These are phyloP conservation scores for Gloeostereum incarnatum DNA, from an alignment of 768 basidiomycete genomes.

Conservation along the genomic window DNA sequence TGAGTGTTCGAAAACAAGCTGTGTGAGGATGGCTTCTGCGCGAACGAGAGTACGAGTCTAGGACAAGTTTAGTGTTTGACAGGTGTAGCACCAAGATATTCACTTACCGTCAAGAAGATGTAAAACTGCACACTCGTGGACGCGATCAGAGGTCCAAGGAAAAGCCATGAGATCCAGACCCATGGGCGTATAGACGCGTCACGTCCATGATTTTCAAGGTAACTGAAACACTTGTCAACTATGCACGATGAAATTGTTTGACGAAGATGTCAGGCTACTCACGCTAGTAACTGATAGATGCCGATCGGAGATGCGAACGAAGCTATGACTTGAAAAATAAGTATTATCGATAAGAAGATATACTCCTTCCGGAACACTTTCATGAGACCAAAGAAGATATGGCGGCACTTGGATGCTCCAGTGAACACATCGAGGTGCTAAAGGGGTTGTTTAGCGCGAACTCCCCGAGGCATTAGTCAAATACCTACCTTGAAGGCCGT, in stretches of 20 bases:
- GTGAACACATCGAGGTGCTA: conserved; percentile 14
- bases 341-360: conserved; percentile 15
- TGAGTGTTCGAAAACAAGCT: conserved; percentile 33
- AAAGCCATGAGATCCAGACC: conserved; percentile 41
- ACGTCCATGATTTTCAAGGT: conserved; percentile 24
- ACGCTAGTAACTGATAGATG: conserved; percentile 32
- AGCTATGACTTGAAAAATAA: conserved; percentile 16
- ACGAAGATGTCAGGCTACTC: conserved; percentile 1
- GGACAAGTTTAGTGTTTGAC: not conserved
- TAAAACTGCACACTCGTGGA: conserved; percentile 31
- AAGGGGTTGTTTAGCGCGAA: not conserved
- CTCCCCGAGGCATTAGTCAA: conserved; percentile 16
- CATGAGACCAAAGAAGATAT: conserved; percentile 23
- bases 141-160: conserved; percentile 23
- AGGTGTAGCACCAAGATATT: not conserved
- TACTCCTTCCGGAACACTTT: conserved; percentile 25
- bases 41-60: conserved; percentile 38
- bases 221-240: not conserved
- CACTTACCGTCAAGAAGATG: conserved; percentile 14
- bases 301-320: conserved; percentile 28
- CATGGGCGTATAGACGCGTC: conserved; percentile 48
- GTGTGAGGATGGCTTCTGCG: conserved; percentile 32
- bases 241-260: not conserved
- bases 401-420: conserved; percentile 7
- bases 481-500: conserved; percentile 20